phyloP scores from a whole-genome alignment of 768 basidiomycete species.

The Tulasnella sp. region DNA sequence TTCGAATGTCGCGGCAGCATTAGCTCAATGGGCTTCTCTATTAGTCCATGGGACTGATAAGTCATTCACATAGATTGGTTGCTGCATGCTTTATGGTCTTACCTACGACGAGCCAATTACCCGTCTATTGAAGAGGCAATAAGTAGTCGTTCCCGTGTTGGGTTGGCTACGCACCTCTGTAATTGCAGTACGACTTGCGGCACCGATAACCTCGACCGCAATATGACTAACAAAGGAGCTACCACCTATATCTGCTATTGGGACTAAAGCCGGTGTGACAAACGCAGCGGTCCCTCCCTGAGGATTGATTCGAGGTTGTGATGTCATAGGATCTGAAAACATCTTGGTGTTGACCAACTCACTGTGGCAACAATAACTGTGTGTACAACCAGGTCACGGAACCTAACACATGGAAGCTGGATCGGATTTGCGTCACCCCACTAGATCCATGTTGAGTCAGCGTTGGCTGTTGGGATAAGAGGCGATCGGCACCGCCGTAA shows the following conservation, averaged over 20 bases:
- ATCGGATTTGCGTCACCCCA: slow-evolving; percentile 58
- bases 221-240: slow-evolving; percentile 46
- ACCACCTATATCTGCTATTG: slow-evolving; percentile 41
- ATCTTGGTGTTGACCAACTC: slow-evolving; percentile 30
- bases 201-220: slow-evolving; percentile 45
- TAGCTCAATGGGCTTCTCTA: slow-evolving; percentile 39
- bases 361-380: slow-evolving; percentile 47
- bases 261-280: slow-evolving; percentile 43
- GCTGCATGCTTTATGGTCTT: neutral
- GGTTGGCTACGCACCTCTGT: slow-evolving; percentile 34
- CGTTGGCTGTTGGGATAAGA: neutral
- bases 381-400: slow-evolving; percentile 52
- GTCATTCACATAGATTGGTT: neutral
- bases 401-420: slow-evolving; percentile 52
- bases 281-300: slow-evolving; percentile 37
- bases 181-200: slow-evolving; percentile 44
- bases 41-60: slow-evolving; percentile 22
- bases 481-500: slow-evolving; percentile 21
- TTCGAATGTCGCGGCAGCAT: slow-evolving; percentile 44
- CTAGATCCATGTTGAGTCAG: slow-evolving; percentile 25
- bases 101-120: slow-evolving; percentile 37
- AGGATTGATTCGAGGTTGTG: neutral
- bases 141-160: neutral
- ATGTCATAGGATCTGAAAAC: neutral
- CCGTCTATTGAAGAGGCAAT: neutral